Conservation (phyloP, 2,329 filamentous ascomycete genomes). For the Zymoseptoria pseudotritici region DNA sequence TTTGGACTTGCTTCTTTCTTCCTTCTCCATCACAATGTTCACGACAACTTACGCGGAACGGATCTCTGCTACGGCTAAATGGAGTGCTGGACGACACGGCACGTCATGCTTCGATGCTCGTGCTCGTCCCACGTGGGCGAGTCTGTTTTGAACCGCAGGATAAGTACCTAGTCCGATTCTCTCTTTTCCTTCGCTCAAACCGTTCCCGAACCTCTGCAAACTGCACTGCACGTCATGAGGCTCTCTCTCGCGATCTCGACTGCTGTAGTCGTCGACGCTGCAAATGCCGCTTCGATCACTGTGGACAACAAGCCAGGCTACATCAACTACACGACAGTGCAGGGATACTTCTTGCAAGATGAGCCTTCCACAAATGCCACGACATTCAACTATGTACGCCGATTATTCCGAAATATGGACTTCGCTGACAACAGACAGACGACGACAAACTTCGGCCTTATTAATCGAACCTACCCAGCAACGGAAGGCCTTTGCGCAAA, state of each 20-base stretch:
- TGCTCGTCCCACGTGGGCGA: neutral
- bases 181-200: neutral
- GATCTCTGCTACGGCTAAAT: neutral
- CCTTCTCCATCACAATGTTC: neutral
- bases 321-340: slow-evolving; percentile 54
- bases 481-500: slow-evolving; percentile 36
- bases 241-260: slow-evolving; percentile 1
- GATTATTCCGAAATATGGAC: neutral
- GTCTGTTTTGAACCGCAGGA: neutral
- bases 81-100: neutral
- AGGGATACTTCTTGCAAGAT: slow-evolving; percentile 59
- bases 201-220: neutral
- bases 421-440: slow-evolving; percentile 36
- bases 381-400: slow-evolving; percentile 56
- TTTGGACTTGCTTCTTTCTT: neutral
- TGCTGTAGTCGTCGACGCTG: slow-evolving; percentile 3
- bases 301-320: slow-evolving; percentile 24
- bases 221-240: neutral
- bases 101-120: neutral
- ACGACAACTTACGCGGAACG: too few relatives aligned
- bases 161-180: neutral
- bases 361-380: slow-evolving; percentile 47
- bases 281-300: slow-evolving; percentile 9
- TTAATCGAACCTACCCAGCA: slow-evolving; percentile 54
- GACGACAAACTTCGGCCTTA: slow-evolving; percentile 56